A percentile compares a stretch with the other conserved stretches of the same genome.
Evolutionary conservation across 768 basidiomycete genomes (phyloP).

Genomic region (Zangia roseola): DNA sequence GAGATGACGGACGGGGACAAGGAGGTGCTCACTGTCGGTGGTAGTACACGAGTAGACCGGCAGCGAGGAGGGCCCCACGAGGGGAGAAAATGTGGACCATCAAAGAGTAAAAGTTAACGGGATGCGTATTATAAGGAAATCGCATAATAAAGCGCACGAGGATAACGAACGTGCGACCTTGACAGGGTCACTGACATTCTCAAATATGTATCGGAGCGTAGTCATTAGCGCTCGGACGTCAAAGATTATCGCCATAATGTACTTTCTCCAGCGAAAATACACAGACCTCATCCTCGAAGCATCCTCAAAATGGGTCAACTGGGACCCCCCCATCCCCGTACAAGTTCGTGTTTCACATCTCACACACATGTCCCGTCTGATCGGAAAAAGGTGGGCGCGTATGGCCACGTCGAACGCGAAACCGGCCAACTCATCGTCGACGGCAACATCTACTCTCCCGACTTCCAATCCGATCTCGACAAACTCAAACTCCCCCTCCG

Average conservation of each 20-base stretch:
- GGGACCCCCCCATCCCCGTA: conserved; percentile 36
- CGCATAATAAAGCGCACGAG: background rate
- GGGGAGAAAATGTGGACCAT: conserved; percentile 10
- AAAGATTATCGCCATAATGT: conserved; percentile 2
- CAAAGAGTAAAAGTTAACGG: too few relatives aligned
- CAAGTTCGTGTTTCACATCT: conserved; percentile 20
- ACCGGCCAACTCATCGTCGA: conserved; percentile 32
- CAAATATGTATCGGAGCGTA: too few relatives aligned
- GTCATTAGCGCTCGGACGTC: too few relatives aligned
- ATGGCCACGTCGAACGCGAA: conserved; percentile 27
- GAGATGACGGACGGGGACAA: background rate
- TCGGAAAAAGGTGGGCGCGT: conserved; percentile 33
- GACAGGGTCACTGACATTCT: too few relatives aligned
- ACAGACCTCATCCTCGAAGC: conserved; percentile 31
- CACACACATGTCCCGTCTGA: background rate
- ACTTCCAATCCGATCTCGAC: conserved; percentile 18
- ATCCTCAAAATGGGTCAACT: conserved; percentile 39
- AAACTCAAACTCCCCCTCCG: background rate
- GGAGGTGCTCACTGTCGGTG: conserved; percentile 16
- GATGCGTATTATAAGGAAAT: too few relatives aligned
- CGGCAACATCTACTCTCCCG: conserved; percentile 33
- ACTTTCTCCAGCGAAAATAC: conserved; percentile 30
- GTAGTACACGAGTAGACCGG: conserved; percentile 16
- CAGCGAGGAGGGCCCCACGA: conserved; percentile 20
- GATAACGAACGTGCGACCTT: too few relatives aligned